Evolutionary conservation across 192 early-diverging fungal species (phyloP), one percentile per base, ranked within the genome.

Genomic region (Coemansia sp.): DNA sequence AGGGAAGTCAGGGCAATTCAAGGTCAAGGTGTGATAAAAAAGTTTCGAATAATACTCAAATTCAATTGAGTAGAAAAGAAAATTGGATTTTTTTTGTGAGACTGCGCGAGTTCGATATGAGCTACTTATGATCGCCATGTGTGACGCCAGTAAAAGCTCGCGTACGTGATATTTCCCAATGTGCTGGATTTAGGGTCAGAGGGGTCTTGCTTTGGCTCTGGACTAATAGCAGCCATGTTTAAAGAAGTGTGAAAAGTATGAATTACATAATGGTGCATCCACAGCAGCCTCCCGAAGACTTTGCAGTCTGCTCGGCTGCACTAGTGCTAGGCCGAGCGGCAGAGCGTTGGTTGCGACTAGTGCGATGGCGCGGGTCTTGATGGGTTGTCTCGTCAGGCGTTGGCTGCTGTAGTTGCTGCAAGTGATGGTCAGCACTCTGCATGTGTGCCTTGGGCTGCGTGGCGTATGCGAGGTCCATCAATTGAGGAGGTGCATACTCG

Each of bases 241-340:
- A 20, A 3, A 42, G 11, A n/a, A 20, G 20, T 31, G 31, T 31
- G 31, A 31, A 45, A 16, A 18, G 18, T 45, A 45, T 45, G 18
- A 20, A 64, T 63, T 74, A 80, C 77, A 38, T 38, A 38, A 79
- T 60, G 35, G 59, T 66, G 46, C 77, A 79, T n/a, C 62, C 67
- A 24, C 77, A 73, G 57, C 77, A 80, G 26, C 57, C 50, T 0
- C 67, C 65, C 35, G 71, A 66, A 20, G 34, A 36, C 58, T 63
- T 28, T 11, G 21, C 26, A 7, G 31, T 34, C 16, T 58, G 69
- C 58, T 65, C 43, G 28, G 34, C 51, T 14, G 8, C 34, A 16
- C 39, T 31, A 0, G 46, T 18, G 50, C 39, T 38, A 16, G 46
- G 59, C 21, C 56, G 48, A 18, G 18, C 59, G 23, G 51, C 38